phyloP scores from a whole-genome alignment of 768 basidiomycete genomes.

The Auricularia auricula-judae region DNA sequence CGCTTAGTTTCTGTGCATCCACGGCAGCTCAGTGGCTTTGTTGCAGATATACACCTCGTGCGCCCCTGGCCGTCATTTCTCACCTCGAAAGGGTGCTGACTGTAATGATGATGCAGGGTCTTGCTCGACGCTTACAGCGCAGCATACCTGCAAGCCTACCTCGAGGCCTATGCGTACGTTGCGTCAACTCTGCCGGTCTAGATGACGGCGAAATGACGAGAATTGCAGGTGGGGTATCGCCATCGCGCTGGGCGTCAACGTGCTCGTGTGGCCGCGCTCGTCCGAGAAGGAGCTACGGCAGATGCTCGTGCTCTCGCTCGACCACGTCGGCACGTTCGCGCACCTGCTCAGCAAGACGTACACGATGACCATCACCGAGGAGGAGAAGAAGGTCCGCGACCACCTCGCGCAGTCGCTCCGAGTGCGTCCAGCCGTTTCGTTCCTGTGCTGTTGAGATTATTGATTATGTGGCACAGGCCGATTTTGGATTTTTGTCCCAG shows the following conservation, averaged over 20 bases:
- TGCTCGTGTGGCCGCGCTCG: constrained; percentile 17
- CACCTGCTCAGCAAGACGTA: constrained; percentile 11
- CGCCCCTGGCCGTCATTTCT: not conserved
- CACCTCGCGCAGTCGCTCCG: constrained; percentile 15
- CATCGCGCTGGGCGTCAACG: constrained; percentile 18
- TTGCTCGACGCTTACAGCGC: constrained; percentile 10
- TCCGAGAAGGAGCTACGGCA: constrained; percentile 18
- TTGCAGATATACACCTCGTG: constrained; percentile 14
- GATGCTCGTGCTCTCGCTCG: constrained; percentile 16
- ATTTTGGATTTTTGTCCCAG: constrained; percentile 18
- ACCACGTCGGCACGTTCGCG: constrained; percentile 15
- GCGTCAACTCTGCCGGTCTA: not conserved
- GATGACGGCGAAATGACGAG: too few species aligned
- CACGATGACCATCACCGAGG: constrained; percentile 16
- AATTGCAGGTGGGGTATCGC: constrained; percentile 16
- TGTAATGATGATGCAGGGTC: not conserved
- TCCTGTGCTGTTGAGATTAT: not conserved
- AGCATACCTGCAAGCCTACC: constrained; percentile 16
- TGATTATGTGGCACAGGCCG: constrained; percentile 10
- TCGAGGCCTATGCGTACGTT: constrained; percentile 13
- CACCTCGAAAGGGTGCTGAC: too few species aligned
- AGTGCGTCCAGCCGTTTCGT: constrained; percentile 2
- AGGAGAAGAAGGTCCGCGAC: constrained; percentile 17
- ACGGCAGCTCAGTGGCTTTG: not conserved
- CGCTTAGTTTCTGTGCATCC: not conserved